Base-by-base conservation (phyloP, 2,329 filamentous ascomycete species). In the Gaeumannomyces sp. region DNA sequence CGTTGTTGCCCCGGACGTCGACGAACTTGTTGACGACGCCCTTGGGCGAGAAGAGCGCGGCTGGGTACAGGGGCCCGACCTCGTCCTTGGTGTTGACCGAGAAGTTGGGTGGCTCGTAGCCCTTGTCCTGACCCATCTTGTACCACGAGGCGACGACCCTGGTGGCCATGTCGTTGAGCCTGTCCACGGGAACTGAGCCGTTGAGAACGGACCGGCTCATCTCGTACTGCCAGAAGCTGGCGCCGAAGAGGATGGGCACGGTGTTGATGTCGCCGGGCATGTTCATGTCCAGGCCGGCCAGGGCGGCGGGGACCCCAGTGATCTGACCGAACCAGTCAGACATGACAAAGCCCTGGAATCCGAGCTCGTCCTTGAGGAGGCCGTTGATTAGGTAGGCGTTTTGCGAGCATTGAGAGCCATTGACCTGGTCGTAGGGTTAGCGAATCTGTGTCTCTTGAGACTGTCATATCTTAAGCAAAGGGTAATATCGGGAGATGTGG, bases 241-340 rank as follows among this genome's bases (percentile, higher is more conserved):
- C 72, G 6, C 84, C 85, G 11, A 82, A 69, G 10, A 86, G 74
- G 0, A 84, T 83, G 58, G 86, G 74, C 65, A 77, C 82, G 1
- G 81, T 80, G 61, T 63, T 38, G 22, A 63, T 63, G 35, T 93
- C 91, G 22, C 83, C 83, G 0, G 81, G 82, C 72, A 83, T 84
- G 62, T 80, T 81, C 71, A 83, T 81, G 67, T 94, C 91, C 11
- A 94, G 81, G 2, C 91, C 91, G 57, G 89, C 87, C 14, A 94
- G 78, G 4, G 90, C 89, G 68, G 87, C 87, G 25, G 84, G 86
- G 19, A 94, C 89, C 7, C 91, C 91, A 11, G 86, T 88, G 67
- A 89, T 82, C 73, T 93, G 90, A 3, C 90, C 90, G 25, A 92
- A 78, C 89, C 91, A 95, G 74, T 96, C 91, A n/a, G 83, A 86